These are phyloP conservation scores for Aspergillus eucalypticola DNA, from an alignment of 2,329 filamentous ascomycete species.

Conservation along the genomic window DNA sequence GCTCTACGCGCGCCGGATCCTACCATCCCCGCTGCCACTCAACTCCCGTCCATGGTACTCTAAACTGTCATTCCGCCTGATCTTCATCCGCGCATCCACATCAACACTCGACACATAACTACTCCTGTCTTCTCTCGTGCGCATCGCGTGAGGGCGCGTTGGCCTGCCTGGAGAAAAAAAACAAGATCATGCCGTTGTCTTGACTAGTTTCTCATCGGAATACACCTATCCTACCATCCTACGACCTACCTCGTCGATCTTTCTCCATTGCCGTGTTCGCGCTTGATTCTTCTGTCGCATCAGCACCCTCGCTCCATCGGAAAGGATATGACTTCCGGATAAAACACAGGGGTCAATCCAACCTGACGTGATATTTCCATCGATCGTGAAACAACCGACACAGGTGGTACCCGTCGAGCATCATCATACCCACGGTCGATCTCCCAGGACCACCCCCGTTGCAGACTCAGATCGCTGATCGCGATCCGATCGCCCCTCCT, in stretches of 20 bases:
- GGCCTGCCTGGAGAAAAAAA: not conserved
- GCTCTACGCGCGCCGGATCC: not conserved
- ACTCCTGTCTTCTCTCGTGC: not conserved
- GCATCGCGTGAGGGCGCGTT: slow-evolving; percentile 1
- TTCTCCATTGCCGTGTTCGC: too few species aligned
- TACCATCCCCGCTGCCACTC: not conserved
- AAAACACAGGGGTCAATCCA: not conserved
- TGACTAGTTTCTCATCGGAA: slow-evolving; percentile 1
- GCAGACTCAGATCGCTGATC: slow-evolving; percentile 18
- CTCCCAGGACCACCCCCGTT: not conserved
- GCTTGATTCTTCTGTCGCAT: not conserved
- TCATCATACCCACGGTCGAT: not conserved
- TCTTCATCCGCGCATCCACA: not conserved
- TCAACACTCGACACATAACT: not conserved
- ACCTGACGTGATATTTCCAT: not conserved
- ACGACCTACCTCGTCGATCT: too few species aligned
- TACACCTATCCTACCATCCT: too few species aligned
- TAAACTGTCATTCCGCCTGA: not conserved
- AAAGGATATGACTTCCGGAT: slow-evolving; percentile 1
- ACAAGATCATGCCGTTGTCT: slow-evolving; percentile 13
- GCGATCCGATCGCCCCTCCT: slow-evolving; percentile 49
- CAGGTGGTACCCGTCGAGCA: not conserved
- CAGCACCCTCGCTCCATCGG: not conserved
- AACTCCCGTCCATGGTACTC: slow-evolving; percentile 1
- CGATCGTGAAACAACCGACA: slow-evolving; percentile 22